Evolutionary conservation across 2,329 filamentous ascomycete genomes (phyloP), one percentile per base, ranked within the genome.

Genomic region (Phialocephala sp.): DNA sequence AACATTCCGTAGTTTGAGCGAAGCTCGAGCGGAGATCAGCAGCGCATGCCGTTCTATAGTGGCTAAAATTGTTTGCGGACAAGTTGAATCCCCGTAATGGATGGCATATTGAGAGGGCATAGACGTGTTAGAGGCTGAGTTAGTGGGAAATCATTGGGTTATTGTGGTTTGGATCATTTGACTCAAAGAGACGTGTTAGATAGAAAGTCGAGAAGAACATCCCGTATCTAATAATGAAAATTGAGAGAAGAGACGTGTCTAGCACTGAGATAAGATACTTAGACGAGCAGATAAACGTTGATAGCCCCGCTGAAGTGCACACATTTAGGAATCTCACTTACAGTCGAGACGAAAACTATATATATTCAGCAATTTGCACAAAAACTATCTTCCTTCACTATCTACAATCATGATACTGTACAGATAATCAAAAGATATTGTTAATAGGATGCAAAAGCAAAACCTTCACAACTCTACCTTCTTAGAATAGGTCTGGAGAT

Each of bases 51-150:
- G 77, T 62, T 81, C 79, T 18, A 76, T 73, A 2, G 76, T 73
- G 6, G 79, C 79, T 41, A 78, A 76, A 76, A 55, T 74, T 78
- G 47, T 77, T 77, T 0, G 77, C 77, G 37, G 78, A 79, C 14
- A 81, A 71, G 63, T 79, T 75, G 54, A 79, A 78, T 0, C 79
- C 79, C 3, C 79, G 72, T 0, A 79, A 78, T 0, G 79, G 79
- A 55, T 80, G 79, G 45, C 81, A 81, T 36, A 81, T 81, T 0
- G 79, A 81, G 2, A 81, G 72, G 0, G 81, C 79, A 14, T 81
- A 74, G 0, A 81, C 70, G 1, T 79, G 73, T 60, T 81, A 79
- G 2, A 81, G 69, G 14, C 79, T 79, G 52, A 81, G 81, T 66
- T 81, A 79, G 6, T 79, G 74, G 50, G 80, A 79, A 0, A 79